Evolutionary conservation across 2,329 filamentous ascomycete species (phyloP), one percentile per base, ranked within the genome.

Genomic region (Exserohilum turcica): DNA sequence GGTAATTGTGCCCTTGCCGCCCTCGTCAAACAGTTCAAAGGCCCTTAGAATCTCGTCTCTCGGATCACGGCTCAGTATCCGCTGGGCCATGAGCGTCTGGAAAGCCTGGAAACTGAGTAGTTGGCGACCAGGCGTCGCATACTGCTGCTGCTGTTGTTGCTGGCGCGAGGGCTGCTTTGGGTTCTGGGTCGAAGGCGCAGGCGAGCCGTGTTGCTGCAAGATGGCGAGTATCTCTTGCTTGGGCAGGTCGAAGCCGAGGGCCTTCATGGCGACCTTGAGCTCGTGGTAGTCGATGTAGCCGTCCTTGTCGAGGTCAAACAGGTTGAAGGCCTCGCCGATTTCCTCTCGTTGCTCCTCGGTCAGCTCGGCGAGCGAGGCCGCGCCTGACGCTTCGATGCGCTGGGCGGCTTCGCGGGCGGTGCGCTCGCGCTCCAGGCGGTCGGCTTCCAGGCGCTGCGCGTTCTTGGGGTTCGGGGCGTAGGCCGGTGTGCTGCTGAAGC

Each of bases 231-330:
- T 91, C 65, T 96, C 91, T 57, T 86, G 81, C 75, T 96, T 96
- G 54, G 91, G 84, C 43, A 96, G 82, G 68, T 95, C 91, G 79
- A 97, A 97, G 60, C 94, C 94, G 1, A 99, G 86, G 3, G 94
- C 94, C 74, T 95, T 94, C 67, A 97, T 87, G 56, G 93, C 92
- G 78, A 97, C 94, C 76, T 94, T 93, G 74, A 97, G 90, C 78
- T 99, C 94, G 79, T 97, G 94, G 80, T 96, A 97, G 79, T 97
- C 93, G 71, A 99, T 91, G 76, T 90, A 87, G 40, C 87, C 85
- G 78, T 97, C 92, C 74, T 95, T 93, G 81, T 97, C 93, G 70
- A 96, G 89, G 75, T 97, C 94, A 82, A 99, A 97, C 61, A 97
- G 86, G 57, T 88, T 87, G 77, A 97, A 97, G 89, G 93, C 92